Evolutionary conservation across 1,139 yeast species (phyloP), one percentile per base, ranked within the genome.

Genomic region (Blastobotrys elegans): DNA sequence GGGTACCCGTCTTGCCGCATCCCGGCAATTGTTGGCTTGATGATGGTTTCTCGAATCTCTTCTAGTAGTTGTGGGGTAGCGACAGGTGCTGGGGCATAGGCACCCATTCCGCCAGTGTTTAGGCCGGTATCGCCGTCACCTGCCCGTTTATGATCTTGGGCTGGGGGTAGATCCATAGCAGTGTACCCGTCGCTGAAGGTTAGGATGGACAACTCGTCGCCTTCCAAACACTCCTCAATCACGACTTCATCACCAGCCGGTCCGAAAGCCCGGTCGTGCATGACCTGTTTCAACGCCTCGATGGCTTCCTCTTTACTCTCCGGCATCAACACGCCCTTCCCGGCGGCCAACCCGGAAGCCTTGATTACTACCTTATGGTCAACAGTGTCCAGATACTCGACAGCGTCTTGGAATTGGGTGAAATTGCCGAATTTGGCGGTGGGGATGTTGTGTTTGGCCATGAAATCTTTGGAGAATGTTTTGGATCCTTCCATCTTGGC

Each of bases 21-120:
- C 51, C 98, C 98, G 58, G 83, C 92, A 63, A 94, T 84, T 39
- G 97, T 86, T 50, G 97, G 98, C 69, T 84, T 82, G 58, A 94
- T 77, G 60, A 94, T 77, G 27, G 77, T 74, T 46, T 74, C 73
- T 62, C 89, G 80, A 61, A 94, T 89, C 65, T 81, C 74, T 51
- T 75, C 70, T 59, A 89, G 70, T 31, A 92, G 67, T 32, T 76
- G 75, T 4, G 86, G 81, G 26, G 92, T 82, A 20, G 86, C 92
- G 52, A 90, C 77, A 47, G 98, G 98, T 7, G 97, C 95, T 42
- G 98, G 99, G 3, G 97, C 95, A 63, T 94, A 94, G 16, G 98
- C 95, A 54, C 99, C 99, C 99, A 94, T 94, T 55, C 99, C 99
- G 56, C 99, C 99, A 45, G 98, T 94, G 72, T 94, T 94, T 56